Percentiles rank a stretch among this genome's conserved stretches.
Conservation (phyloP, 768 basidiomycete genomes). For the Tubosaeta sp. region DNA sequence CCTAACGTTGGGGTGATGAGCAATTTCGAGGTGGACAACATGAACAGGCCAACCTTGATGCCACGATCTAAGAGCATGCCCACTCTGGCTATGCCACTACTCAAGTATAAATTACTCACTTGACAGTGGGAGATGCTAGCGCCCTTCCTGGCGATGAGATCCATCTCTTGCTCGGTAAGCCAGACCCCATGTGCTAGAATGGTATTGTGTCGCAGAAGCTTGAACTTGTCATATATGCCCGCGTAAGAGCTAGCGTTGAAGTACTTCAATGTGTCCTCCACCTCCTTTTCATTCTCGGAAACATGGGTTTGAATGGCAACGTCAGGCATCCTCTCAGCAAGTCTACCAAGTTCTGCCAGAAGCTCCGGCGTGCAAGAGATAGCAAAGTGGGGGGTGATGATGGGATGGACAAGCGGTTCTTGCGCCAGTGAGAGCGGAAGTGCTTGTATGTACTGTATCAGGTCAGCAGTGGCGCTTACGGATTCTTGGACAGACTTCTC, state of each 20-base stretch:
- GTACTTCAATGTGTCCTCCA: conserved; percentile 57
- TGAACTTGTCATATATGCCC: conserved; percentile 73
- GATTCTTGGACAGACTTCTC: conserved; percentile 61
- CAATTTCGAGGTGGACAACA: background rate
- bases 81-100: conserved; percentile 79
- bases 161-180: conserved; percentile 67
- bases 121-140: conserved; percentile 93
- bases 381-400: conserved; percentile 95
- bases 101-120: conserved; percentile 87
- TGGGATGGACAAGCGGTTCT: conserved; percentile 75
- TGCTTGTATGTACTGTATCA: conserved; percentile 67
- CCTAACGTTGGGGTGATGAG: conserved; percentile 40
- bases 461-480: conserved; percentile 51
- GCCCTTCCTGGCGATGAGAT: conserved; percentile 56
- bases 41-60: conserved; percentile 60
- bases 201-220: conserved; percentile 73
- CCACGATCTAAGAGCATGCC: conserved; percentile 77
- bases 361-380: conserved; percentile 80
- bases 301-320: conserved; percentile 92
- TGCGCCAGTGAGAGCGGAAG: conserved; percentile 37
- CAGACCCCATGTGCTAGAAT: conserved; percentile 87
- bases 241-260: conserved; percentile 75
- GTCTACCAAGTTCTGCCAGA: conserved; percentile 51
- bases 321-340: conserved; percentile 54
- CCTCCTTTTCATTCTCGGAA: conserved; percentile 75